phyloP scores from a whole-genome alignment of 2,329 filamentous ascomycete species.

The Diaporthe nobilis region DNA sequence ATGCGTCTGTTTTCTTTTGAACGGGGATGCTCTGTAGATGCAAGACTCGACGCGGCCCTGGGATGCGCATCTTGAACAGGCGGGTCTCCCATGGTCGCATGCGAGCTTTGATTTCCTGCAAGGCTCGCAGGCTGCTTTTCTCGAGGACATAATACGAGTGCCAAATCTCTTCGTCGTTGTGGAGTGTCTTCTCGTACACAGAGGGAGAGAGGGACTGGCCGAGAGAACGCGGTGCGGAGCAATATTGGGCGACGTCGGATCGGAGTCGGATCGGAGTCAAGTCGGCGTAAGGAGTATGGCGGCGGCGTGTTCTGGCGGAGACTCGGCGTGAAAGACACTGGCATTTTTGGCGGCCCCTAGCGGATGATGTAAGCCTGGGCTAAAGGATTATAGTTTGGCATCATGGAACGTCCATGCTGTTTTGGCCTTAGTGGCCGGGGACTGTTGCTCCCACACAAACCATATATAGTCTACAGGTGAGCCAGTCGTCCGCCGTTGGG shows the following conservation, averaged over 20 bases:
- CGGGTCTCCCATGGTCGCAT: neutral
- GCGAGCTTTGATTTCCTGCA: neutral
- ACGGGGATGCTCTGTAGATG: neutral
- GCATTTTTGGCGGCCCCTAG: neutral
- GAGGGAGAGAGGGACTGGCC: neutral
- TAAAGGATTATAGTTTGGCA: neutral
- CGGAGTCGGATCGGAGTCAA: neutral
- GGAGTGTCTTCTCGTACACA: neutral
- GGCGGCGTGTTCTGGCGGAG: neutral
- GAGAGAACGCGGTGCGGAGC: neutral
- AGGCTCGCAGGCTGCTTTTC: constrained; percentile 9
- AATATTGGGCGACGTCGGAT: neutral
- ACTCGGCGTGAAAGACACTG: neutral
- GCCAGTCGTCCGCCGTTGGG: neutral
- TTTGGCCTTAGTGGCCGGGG: neutral
- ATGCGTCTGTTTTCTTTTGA: neutral
- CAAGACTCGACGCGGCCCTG: neutral
- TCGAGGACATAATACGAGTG: neutral
- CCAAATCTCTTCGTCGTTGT: neutral
- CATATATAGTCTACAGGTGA: neutral
- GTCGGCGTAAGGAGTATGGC: neutral
- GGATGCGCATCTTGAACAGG: neutral
- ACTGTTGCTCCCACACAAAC: neutral
- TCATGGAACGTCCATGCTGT: neutral
- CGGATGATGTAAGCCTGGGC: neutral